Evolutionary conservation across 768 basidiomycete species (phyloP).

Genomic region (Serendipita sp.): DNA sequence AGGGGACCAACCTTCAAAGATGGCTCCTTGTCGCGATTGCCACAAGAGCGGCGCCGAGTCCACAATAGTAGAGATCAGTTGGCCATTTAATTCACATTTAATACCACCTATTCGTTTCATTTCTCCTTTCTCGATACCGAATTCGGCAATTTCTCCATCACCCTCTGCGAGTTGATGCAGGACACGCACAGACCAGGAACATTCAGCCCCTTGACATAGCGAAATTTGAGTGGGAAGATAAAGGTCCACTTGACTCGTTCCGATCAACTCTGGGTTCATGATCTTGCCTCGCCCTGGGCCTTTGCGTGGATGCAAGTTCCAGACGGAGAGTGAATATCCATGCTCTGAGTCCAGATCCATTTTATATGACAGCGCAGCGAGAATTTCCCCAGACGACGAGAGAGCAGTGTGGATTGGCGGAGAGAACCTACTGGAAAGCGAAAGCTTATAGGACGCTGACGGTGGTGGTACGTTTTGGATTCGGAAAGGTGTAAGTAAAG

Average conservation of each 20-base stretch:
- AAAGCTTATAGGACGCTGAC: constrained; percentile 55
- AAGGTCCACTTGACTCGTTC: neutral
- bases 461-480: constrained; percentile 96
- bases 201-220: neutral
- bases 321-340: neutral
- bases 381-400: constrained; percentile 35
- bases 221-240: neutral
- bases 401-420: constrained; percentile 55
- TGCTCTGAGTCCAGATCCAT: neutral
- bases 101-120: neutral
- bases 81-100: neutral
- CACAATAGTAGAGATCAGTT: neutral
- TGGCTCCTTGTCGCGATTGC: neutral
- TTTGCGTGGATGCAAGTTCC: neutral
- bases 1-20: neutral
- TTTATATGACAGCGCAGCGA: constrained; percentile 47
- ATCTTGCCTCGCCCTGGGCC: constrained; percentile 39
- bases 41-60: neutral
- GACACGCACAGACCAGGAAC: neutral
- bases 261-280: constrained; percentile 39
- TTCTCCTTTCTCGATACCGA: neutral
- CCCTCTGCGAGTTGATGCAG: neutral
- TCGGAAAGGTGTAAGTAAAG: constrained; percentile 84
- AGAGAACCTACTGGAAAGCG: constrained; percentile 13
- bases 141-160: neutral